Evolutionary conservation across 2,329 filamentous ascomycete genomes (phyloP).

Genomic region (Zasmidium citrigriseum): DNA sequence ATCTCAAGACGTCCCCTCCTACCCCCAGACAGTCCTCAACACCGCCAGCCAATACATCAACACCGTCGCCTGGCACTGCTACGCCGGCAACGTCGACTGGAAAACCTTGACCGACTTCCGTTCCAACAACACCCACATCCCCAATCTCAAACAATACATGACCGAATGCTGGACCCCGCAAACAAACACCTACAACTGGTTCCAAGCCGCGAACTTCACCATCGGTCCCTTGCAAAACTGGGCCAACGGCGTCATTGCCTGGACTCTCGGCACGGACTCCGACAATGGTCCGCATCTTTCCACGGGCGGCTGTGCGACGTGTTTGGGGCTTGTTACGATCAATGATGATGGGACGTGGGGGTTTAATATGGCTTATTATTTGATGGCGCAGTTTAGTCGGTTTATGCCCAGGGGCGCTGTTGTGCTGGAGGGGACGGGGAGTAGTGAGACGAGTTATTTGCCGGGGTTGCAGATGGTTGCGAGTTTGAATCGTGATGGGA

Average conservation of each 20-base stretch:
- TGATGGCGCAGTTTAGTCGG: conserved; percentile 24
- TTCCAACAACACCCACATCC: conserved; percentile 5
- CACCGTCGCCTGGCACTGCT: conserved; percentile 26
- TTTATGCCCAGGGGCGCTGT: conserved; percentile 19
- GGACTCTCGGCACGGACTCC: conserved; percentile 18
- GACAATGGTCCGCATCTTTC: conserved; percentile 19
- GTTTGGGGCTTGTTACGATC: conserved; percentile 20
- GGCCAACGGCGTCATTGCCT: conserved; percentile 22
- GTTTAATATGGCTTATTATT: conserved; percentile 22
- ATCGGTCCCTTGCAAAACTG: conserved; percentile 26
- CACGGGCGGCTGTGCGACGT: conserved; percentile 14
- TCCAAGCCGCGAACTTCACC: conserved; percentile 21
- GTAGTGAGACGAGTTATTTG: conserved; percentile 1
- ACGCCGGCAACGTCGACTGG: conserved; percentile 15
- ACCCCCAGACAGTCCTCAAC: conserved; percentile 20
- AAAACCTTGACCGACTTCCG: conserved; percentile 19
- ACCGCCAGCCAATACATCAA: conserved; percentile 18
- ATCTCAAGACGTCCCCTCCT: conserved; percentile 13
- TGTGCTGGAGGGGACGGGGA: conserved; percentile 14
- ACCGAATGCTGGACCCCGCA: conserved; percentile 24
- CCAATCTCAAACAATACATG: conserved; percentile 23
- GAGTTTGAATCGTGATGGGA: conserved; percentile 20
- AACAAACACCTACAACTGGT: conserved; percentile 9
- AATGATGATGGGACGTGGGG: conserved; percentile 16
- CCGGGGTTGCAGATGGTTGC: conserved; percentile 17